Base-by-base conservation (phyloP, 2,329 filamentous ascomycete genomes). In the Ophiostoma triangulosporum region DNA sequence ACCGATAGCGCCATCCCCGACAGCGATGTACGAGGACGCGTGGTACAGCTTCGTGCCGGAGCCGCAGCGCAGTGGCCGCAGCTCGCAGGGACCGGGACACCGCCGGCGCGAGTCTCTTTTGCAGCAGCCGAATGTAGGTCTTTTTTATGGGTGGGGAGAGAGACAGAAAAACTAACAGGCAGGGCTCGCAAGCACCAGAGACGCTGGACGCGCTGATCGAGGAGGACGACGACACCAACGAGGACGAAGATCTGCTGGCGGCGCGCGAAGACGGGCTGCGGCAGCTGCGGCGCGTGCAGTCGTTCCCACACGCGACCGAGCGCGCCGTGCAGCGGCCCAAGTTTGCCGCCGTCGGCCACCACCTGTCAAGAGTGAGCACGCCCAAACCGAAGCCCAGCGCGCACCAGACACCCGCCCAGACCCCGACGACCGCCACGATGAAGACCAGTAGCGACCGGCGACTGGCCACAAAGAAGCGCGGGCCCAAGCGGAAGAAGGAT, bases 41-140 rank as follows among this genome's bases (percentile, higher is more conserved):
- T 91, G 86, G 86, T 88, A 90, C 70, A 87, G 77, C 65, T 83
- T 88, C 64, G 79, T 86, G 59, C 78, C 84, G 26, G 79, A 84
- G 53, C 68, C 77, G 52, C 70, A 75, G 55, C 69, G 74, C 58
- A 76, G 73, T 61, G 71, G 71, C 56, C 68, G 69, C n/a, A 53
- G 46, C 48, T 62, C 71, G 24, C 69, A 73, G 38, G 63, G 62
- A 31, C 69, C 73, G 45, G 75, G 75, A 50, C 84, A 86, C 63
- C 77, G 76, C 59, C 79, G 86, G 56, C 80, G 77, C 62, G 77
- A 83, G 64, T 87, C 84, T 38, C 73, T 90, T 51, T 73, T 90
- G 52, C 78, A 83, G 62, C 80, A 80, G 60, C 73, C 80, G 45
- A 81, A 78, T 69, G 81, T 84, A 60, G 61, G 76, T 56, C 17